phyloP scores from a whole-genome alignment of 495 filamentous ascomycete species.

The Xylaria venustula region DNA sequence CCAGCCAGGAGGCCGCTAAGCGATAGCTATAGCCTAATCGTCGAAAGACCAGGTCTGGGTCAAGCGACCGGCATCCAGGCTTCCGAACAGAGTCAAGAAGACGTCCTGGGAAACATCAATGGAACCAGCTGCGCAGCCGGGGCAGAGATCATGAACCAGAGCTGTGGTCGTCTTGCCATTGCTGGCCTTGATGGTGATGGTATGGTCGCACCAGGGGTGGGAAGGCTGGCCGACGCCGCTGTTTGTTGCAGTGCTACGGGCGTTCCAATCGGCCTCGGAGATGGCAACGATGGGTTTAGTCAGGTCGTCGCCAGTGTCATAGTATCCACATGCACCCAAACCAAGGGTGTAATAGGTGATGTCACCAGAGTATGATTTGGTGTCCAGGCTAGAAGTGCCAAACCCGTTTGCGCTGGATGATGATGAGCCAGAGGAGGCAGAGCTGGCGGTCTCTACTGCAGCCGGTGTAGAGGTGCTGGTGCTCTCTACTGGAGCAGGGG shows the following conservation, averaged over 20 bases:
- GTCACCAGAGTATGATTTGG: constrained; percentile 32
- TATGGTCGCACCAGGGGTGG: constrained; percentile 65
- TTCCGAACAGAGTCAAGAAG: constrained; percentile 43
- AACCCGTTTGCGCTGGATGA: constrained; percentile 19
- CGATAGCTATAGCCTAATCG: constrained; percentile 12
- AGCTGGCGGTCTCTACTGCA: constrained; percentile 10
- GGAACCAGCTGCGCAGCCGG: constrained; percentile 52
- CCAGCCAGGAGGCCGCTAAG: neutral
- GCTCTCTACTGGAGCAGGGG: neutral
- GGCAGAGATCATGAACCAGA: constrained; percentile 72
- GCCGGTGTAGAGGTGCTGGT: constrained; percentile 6
- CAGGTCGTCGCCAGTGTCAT: constrained; percentile 39
- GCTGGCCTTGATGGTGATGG: constrained; percentile 57
- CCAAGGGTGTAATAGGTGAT: constrained; percentile 48
- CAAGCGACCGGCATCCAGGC: constrained; percentile 33
- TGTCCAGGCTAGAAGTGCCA: constrained; percentile 10
- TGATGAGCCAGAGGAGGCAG: constrained; percentile 10
- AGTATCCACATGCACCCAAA: constrained; percentile 45
- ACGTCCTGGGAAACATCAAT: constrained; percentile 50
- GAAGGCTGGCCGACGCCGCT: constrained; percentile 48
- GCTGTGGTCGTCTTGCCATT: constrained; percentile 57
- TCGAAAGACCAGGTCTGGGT: constrained; percentile 42
- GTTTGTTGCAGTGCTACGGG: constrained; percentile 29
- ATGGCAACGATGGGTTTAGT: constrained; percentile 46
- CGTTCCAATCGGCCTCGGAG: constrained; percentile 47